Base-by-base conservation (phyloP, 202 grass and related monocot species). In the Saccharum hybrid region DNA sequence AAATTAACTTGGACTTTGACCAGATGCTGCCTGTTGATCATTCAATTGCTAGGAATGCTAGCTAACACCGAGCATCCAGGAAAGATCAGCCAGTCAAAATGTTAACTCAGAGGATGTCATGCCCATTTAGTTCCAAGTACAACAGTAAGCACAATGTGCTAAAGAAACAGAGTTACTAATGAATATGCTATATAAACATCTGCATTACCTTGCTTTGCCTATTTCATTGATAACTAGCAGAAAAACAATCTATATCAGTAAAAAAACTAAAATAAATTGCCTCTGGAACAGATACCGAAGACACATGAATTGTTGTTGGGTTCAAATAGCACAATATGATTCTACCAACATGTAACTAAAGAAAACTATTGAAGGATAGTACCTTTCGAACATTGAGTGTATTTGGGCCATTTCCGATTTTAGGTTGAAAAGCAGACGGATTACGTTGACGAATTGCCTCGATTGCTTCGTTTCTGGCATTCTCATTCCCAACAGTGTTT, bases 391-490 rank as follows among this genome's bases (percentile, higher is more conserved):
- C 65, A 59, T 48, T 73, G 4, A 70, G 8, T 82, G 77, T 37
- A 73, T 65, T 88, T 80, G 89, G 77, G 41, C 86, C 76, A 72
- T 85, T 91, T 73, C 84, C 88, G 80, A 94, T 94, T 83, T 94
- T 94, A 82, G 92, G 92, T 63, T 90, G 89, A 83, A 94, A 94
- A 31, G 92, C 92, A 87, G 72, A 45, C 62, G 92, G 92, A 51
- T 94, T 94, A 57, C 92, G 88, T 38, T 84, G 79, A 51, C 87
- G 76, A 75, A 85, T 86, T 6, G 84, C 67, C 28, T 87, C 78
- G 59, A 94, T 86, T 87, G 86, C 86, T 34, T 88, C 89, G 16
- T 74, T 63, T 75, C 92, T 76, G 39, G 67, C 66, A 49, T 80
- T 76, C 81, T 94, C 92, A 76, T 91, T 94, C 63, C 88, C 86